Evolutionary conservation across 441 rosid species (phyloP), one percentile per base, ranked within the genome.

Genomic region (Populus hybrid): DNA sequence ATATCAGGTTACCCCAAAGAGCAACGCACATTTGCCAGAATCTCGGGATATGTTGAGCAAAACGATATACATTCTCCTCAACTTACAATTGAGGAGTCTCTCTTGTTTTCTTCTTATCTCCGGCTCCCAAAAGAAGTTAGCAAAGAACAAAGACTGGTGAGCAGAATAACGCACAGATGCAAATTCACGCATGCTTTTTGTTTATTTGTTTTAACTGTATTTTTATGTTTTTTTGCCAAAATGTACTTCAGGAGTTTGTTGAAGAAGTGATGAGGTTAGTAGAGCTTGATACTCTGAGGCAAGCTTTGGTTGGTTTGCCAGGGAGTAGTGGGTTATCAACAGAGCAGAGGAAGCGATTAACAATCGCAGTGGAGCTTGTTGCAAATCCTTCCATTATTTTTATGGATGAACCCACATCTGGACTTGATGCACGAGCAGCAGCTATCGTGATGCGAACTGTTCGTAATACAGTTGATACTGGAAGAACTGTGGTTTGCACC

Each of bases 371-470:
- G 79, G 99, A 95, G 90, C 93, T 95, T 77, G 98, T 94, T 36
- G 99, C 98, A 59, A 95, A 95, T 78, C 99, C 99, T 34, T 92
- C 98, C 23, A 91, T 95, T 72, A 90, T 95, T 70, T 95, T 93
- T 82, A 95, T 95, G 98, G 99, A 95, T 83, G 99, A 95, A 80
- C 99, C 99, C 34, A 95, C 98, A 32, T 95, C 99, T 26, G 98
- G 99, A 71, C 95, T 95, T 78, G 99, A 94, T 86, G 98, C 99
- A 63, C 87, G 98, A 69, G 99, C 98, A 72, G 99, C 99, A 21
- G 97, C 99, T 71, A 92, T 95, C 76, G 99, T 95, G 80, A 95
- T 95, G 99, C 85, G 99, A 82, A 89, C 99, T 64, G 92, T 95
- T 70, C 95, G 98, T 70, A 95, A 95, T 78, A 95, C 98, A 40